phyloP scores from a whole-genome alignment of 352 stramenopile genomes.

The Globisporangium spinosum region DNA sequence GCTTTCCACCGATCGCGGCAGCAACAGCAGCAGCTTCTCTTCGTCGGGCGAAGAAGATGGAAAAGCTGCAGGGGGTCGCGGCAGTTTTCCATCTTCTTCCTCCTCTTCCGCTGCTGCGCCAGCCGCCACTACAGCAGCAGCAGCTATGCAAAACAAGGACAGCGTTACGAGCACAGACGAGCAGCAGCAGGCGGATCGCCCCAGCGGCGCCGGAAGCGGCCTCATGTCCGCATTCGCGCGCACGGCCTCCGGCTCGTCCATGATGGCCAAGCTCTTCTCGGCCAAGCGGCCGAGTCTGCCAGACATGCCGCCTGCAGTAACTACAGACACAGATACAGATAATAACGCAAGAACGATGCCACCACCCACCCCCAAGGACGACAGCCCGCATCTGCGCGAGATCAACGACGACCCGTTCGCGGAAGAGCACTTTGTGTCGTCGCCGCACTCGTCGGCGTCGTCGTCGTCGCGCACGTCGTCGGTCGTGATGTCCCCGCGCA shows the following conservation, averaged over 20 bases:
- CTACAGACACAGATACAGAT: not conserved
- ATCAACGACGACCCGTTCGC: slow-evolving; percentile 17
- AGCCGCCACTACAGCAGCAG: not conserved
- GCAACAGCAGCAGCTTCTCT: slow-evolving; percentile 16
- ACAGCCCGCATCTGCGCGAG: slow-evolving; percentile 6
- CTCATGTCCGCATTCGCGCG: slow-evolving; percentile 16
- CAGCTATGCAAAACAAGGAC: not conserved
- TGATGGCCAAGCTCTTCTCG: slow-evolving; percentile 24
- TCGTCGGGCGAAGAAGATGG: slow-evolving; percentile 11
- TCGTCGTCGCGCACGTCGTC: slow-evolving; percentile 21
- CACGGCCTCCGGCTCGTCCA: slow-evolving; percentile 14
- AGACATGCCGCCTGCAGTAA: not conserved
- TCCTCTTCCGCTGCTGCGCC: not conserved
- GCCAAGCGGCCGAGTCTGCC: slow-evolving; percentile 16
- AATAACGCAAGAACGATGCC: not conserved
- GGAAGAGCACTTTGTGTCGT: slow-evolving; percentile 15
- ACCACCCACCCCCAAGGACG: not conserved
- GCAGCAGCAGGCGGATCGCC: not conserved
- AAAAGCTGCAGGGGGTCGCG: not conserved
- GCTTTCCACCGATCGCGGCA: slow-evolving; percentile 25
- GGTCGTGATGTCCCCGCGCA: slow-evolving; percentile 21
- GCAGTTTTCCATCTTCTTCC: slow-evolving; percentile 11
- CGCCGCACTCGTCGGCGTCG: slow-evolving; percentile 17
- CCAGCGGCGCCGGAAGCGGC: not conserved
- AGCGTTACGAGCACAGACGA: slow-evolving; percentile 8